phyloP scores from a whole-genome alignment of 768 basidiomycete species.

The Pleurotus tuber-regium region DNA sequence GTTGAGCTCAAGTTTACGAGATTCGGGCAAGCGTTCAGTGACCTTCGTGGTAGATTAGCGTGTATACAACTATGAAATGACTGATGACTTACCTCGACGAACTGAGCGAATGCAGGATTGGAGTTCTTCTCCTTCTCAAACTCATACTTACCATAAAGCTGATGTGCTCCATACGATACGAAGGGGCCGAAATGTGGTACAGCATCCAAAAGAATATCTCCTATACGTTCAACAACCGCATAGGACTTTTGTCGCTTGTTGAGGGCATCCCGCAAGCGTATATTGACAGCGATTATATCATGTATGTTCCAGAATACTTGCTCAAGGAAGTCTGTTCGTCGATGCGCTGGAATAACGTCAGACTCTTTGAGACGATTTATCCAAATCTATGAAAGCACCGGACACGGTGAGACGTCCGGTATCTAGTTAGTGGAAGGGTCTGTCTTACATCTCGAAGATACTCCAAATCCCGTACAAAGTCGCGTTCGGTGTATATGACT shows the following conservation, averaged over 20 bases:
- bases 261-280: conserved; percentile 85
- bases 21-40: conserved; percentile 91
- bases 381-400: conserved; percentile 63
- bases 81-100: conserved; percentile 77
- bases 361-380: conserved; percentile 76
- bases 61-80: neutral
- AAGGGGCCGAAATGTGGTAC: conserved; percentile 91
- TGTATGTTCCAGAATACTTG: conserved; percentile 99
- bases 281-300: conserved; percentile 92
- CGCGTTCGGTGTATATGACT: conserved; percentile 90
- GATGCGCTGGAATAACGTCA: conserved; percentile 71
- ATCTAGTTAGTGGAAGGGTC: no score
- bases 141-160: conserved; percentile 97
- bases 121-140: conserved; percentile 98
- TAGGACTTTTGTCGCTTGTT: conserved; percentile 95
- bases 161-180: conserved; percentile 93
- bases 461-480: conserved; percentile 98
- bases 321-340: conserved; percentile 81
- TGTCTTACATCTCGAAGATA: conserved; percentile 87
- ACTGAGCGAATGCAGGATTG: conserved; percentile 89
- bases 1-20: conserved; percentile 94
- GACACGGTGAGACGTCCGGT: no score
- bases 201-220: conserved; percentile 84
- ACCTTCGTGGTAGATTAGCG: conserved; percentile 41
- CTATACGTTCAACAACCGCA: conserved; percentile 89